phyloP scores from a whole-genome alignment of 345 rosid species.

The Mangifera indica region DNA sequence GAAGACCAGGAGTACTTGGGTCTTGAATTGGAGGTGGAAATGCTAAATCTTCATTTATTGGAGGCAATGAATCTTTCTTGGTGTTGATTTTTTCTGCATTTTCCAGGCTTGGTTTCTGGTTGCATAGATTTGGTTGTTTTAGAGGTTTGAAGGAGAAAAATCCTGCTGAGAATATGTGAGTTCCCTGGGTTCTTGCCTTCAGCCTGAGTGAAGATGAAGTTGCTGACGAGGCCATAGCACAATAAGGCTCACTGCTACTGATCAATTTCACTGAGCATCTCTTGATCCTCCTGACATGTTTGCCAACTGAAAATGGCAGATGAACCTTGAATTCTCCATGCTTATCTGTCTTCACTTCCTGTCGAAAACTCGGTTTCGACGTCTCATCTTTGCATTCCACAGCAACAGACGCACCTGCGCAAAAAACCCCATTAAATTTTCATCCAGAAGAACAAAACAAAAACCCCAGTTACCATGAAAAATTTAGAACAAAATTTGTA shows the following conservation, averaged over 20 bases:
- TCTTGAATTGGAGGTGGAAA: constrained; percentile 48
- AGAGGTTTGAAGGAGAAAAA: constrained; percentile 80
- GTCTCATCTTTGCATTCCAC: constrained; percentile 66
- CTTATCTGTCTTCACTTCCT: constrained; percentile 64
- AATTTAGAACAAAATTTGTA: background rate
- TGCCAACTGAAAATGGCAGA: constrained; percentile 64
- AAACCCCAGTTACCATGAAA: background rate
- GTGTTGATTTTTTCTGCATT: constrained; percentile 12
- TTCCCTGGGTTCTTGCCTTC: constrained; percentile 47
- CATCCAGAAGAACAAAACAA: background rate
- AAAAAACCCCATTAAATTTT: background rate
- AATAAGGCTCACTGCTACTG: constrained; percentile 68
- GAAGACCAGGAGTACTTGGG: constrained; percentile 29
- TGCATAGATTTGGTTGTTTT: constrained; percentile 59
- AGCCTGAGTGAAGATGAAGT: constrained; percentile 60
- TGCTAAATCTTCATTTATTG: constrained; percentile 16
- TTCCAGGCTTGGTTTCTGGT: constrained; percentile 46
- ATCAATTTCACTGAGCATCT: constrained; percentile 66
- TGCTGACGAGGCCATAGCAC: constrained; percentile 70
- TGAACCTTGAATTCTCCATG: constrained; percentile 66
- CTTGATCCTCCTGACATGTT: constrained; percentile 64
- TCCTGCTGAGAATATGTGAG: constrained; percentile 82
- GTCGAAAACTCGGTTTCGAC: constrained; percentile 41
- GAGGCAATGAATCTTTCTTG: constrained; percentile 13
- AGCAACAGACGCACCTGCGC: constrained; percentile 72